A percentile compares a stretch with the other conserved stretches of the same genome.
Evolutionary conservation across 495 filamentous ascomycete species (phyloP).

Genomic region (Annulohypoxylon bovei): DNA sequence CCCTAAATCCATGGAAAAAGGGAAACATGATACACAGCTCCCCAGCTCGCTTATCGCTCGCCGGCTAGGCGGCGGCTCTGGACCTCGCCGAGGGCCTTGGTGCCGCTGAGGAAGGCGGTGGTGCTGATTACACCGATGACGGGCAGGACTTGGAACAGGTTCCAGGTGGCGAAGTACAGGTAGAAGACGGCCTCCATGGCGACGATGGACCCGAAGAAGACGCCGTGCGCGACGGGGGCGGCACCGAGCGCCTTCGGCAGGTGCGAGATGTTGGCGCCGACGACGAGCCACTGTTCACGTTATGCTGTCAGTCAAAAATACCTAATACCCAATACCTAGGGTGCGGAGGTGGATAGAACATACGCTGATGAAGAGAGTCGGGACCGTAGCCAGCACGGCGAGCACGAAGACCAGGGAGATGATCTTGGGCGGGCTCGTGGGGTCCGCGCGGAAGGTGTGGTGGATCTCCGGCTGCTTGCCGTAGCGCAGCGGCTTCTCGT

Average conservation of each 20-base stretch:
- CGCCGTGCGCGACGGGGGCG: conserved; percentile 78
- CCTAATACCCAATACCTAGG: not conserved
- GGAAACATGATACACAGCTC: not conserved
- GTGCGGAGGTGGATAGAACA: conserved; percentile 44
- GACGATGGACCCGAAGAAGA: conserved; percentile 85
- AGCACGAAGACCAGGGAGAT: conserved; percentile 81
- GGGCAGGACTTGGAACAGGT: conserved; percentile 88
- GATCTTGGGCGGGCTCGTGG: conserved; percentile 82
- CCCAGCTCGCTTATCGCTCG: conserved; percentile 63
- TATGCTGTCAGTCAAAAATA: conserved; percentile 23
- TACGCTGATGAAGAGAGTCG: conserved; percentile 76
- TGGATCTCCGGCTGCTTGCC: conserved; percentile 84
- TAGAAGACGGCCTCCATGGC: conserved; percentile 92
- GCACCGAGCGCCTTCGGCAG: conserved; percentile 74
- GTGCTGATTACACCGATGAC: conserved; percentile 71
- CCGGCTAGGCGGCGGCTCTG: conserved; percentile 85
- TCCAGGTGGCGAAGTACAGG: conserved; percentile 94
- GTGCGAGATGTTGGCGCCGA: conserved; percentile 88
- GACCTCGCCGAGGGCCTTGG: conserved; percentile 90
- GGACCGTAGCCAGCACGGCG: conserved; percentile 75
- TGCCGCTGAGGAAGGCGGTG: conserved; percentile 86
- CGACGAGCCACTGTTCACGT: conserved; percentile 71
- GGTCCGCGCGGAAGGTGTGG: conserved; percentile 86
- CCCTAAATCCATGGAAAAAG: not conserved
- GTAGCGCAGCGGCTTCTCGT: conserved; percentile 77